Percentiles rank a stretch among this genome's conserved stretches.
phyloP scores from a whole-genome alignment of 1,284 basidiomycete species.

The Microbotryum lychnidis-dioicae region DNA sequence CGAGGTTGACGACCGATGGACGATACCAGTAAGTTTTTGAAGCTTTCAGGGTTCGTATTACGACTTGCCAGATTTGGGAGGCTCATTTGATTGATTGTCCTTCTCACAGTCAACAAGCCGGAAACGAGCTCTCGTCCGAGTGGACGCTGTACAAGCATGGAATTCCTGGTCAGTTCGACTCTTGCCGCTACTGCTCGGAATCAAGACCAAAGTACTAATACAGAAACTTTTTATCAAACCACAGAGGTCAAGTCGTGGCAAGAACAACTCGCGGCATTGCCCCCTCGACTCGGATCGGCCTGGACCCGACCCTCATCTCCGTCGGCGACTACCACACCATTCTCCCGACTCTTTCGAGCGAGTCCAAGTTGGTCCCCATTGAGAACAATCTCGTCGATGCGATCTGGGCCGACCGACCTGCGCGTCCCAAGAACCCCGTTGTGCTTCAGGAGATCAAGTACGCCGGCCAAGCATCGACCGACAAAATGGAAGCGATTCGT shows the following conservation, averaged over 20 bases:
- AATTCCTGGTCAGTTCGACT: conserved; percentile 3
- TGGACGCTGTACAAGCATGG: conserved; percentile 28
- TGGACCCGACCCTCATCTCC: conserved; percentile 65
- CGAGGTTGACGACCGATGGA: conserved; percentile 23
- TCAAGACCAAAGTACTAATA: no score
- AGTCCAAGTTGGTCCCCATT: conserved; percentile 58
- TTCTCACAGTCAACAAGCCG: conserved; percentile 14
- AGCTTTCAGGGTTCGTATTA: no score
- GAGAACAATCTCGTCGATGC: conserved; percentile 68
- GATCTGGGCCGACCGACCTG: conserved; percentile 69
- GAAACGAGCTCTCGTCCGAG: conserved; percentile 13
- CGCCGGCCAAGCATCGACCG: conserved; percentile 56
- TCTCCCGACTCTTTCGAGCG: conserved; percentile 48
- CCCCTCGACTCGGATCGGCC: conserved; percentile 55
- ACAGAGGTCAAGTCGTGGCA: conserved; percentile 22
- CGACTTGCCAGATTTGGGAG: not conserved
- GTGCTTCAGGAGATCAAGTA: conserved; percentile 64
- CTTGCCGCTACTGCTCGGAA: no score
- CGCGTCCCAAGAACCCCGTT: conserved; percentile 60
- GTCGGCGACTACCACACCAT: conserved; percentile 41
- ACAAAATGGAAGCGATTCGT: conserved; percentile 62
- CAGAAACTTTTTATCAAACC: not conserved
- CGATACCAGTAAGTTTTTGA: conserved; percentile 19
- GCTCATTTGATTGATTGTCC: not conserved
- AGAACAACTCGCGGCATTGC: conserved; percentile 21